Percentiles rank a stretch among this genome's conserved stretches.
These are phyloP conservation scores for Oryza officinalis DNA, from an alignment of 176 grass and related monocot genomes.

Conservation along the genomic window DNA sequence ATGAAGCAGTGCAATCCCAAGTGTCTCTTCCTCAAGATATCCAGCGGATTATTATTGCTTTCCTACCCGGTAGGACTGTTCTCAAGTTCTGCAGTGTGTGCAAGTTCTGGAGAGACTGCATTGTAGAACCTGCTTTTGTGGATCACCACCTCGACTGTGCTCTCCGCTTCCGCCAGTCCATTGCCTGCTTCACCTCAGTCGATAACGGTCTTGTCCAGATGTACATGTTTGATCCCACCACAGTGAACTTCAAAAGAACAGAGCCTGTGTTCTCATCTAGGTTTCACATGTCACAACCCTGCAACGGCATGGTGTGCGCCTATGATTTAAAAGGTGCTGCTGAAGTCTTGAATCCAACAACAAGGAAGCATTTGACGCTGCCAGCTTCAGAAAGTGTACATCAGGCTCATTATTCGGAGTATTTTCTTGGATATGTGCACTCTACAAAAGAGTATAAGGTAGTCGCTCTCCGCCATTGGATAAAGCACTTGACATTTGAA, in stretches of 20 bases:
- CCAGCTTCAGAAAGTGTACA: slow-evolving; percentile 27
- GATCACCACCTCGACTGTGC: slow-evolving; percentile 39
- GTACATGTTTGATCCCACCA: slow-evolving; percentile 49
- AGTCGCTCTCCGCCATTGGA: slow-evolving; percentile 32
- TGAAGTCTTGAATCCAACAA: slow-evolving; percentile 57
- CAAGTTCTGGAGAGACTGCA: slow-evolving; percentile 49
- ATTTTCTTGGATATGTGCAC: slow-evolving; percentile 51
- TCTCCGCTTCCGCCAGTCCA: slow-evolving; percentile 35
- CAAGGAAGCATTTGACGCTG: slow-evolving; percentile 33
- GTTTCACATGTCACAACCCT: slow-evolving; percentile 50
- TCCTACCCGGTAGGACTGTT: slow-evolving; percentile 44
- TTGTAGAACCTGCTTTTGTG: slow-evolving; percentile 42
- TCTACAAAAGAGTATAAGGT: slow-evolving; percentile 53
- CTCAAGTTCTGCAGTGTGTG: slow-evolving; percentile 35
- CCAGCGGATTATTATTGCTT: slow-evolving; percentile 43
- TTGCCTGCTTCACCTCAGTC: slow-evolving; percentile 54
- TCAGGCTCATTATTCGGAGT: slow-evolving; percentile 39
- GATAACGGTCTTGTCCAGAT: slow-evolving; percentile 39
- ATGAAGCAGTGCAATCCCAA: slow-evolving; percentile 20
- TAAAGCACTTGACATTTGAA: slow-evolving; percentile 48
- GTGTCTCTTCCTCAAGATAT: slow-evolving; percentile 42
- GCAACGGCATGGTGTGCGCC: slow-evolving; percentile 43
- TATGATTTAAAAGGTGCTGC: slow-evolving; percentile 44
- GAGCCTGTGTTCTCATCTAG: slow-evolving; percentile 45
- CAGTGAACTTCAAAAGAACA: slow-evolving; percentile 40